Base-by-base conservation (phyloP, 495 filamentous ascomycete species). In the Apodospora peruviana region DNA sequence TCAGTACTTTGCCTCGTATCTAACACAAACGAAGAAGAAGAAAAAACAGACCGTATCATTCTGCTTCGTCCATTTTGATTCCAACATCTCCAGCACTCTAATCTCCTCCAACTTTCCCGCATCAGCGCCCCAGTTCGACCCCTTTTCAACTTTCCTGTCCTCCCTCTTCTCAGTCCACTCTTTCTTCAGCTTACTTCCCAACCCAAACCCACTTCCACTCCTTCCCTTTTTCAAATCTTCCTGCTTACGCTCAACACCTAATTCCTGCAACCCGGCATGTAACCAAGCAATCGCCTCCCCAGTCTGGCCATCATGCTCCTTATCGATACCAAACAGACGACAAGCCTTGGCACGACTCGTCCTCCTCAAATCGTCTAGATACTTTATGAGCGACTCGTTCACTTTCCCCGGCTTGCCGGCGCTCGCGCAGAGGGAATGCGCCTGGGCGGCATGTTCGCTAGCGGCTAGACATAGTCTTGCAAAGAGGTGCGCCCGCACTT, bases 241-340 rank as follows among this genome's bases (percentile, higher is more conserved):
- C 29, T 66, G 62, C 36, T 61, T 70, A 18, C 58, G 40, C 50
- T 71, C 61, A 46, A 88, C 65, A 0, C 87, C 89, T 19, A 96
- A 64, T 49, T 88, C 81, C 29, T 78, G 76, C 58, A 81, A 79
- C 1, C 82, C 88, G 36, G 81, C 89, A 14, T 75, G 68, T 40
- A 95, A 60, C 91, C 91, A 97, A 0, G 83, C 88, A 53, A 97
- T 86, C 0, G 74, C 93, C 50, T 81, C 82, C 0, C 90, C 93
- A 4, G 83, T 85, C 65, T 89, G 82, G 2, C 86, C 88, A 5
- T 79, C 79, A 11, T 90, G 56, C 56, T 97, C 93, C 2, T 91
- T 85, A 65, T 97, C 89, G 23, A 96, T 84, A 2, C 80, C 91
- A 41, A 96, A 85, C 63, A 96, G 95, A 23, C 91, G 79, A 60